Conservation (phyloP, 2,329 filamentous ascomycete species). For the Xylaria sp. region DNA sequence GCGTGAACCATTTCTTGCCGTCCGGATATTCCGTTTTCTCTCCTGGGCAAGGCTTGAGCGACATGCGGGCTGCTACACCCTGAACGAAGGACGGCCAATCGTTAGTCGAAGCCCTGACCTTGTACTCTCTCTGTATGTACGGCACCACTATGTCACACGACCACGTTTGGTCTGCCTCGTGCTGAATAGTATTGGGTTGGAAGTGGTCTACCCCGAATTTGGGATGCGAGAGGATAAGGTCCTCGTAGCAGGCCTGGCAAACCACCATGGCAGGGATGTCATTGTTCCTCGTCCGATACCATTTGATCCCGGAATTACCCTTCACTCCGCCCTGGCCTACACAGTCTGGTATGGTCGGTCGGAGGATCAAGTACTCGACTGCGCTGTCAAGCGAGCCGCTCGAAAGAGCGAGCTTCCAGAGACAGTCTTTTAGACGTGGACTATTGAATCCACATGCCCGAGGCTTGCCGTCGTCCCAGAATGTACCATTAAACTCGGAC, state of each 20-base stretch:
- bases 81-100: conserved; percentile 23
- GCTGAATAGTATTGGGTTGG: conserved; percentile 12
- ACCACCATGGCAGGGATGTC: conserved; percentile 26
- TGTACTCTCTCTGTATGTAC: conserved; percentile 25
- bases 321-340: conserved; percentile 13
- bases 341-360: conserved; percentile 24
- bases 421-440: conserved; percentile 19
- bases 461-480: conserved; percentile 10
- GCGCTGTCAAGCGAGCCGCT: conserved; percentile 23
- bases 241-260: conserved; percentile 31
- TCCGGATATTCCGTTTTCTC: conserved; percentile 23
- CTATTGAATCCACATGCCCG: conserved; percentile 19
- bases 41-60: conserved; percentile 18
- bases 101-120: conserved; percentile 11
- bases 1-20: conserved; percentile 26
- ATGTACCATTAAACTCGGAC: conserved; percentile 16
- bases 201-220: conserved; percentile 26
- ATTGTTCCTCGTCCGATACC: conserved; percentile 29
- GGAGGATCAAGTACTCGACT: conserved; percentile 20
- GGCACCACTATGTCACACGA: conserved; percentile 24
- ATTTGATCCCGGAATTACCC: conserved; percentile 18
- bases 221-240: conserved; percentile 22
- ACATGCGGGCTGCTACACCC: conserved; percentile 8
- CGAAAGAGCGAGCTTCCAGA: conserved; percentile 20
- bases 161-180: conserved; percentile 18